Evolutionary conservation across 768 basidiomycete genomes (phyloP).

Genomic region (Panellus pusillus): DNA sequence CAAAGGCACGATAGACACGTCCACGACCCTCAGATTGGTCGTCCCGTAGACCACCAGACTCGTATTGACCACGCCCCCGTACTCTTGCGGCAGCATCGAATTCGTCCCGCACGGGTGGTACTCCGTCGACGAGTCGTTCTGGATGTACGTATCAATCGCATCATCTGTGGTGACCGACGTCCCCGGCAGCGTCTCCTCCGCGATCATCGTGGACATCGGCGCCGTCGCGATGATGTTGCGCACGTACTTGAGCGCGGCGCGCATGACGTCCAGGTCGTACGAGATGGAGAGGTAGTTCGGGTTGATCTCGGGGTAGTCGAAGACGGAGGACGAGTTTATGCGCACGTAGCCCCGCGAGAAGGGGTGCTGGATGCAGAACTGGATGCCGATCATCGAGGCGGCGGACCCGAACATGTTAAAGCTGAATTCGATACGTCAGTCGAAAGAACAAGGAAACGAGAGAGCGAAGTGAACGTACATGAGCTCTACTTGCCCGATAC

Average conservation of each 20-base stretch:
- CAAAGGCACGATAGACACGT: constrained; percentile 23
- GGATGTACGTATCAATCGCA: constrained; percentile 15
- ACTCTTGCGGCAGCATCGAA: constrained; percentile 16
- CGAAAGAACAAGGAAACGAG: background rate
- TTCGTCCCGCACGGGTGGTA: constrained; percentile 15
- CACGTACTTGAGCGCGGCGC: constrained; percentile 19
- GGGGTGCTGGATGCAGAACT: constrained; percentile 22
- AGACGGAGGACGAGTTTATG: constrained; percentile 11
- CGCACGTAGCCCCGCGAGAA: constrained; percentile 19
- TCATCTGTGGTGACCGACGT: background rate
- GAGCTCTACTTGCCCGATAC: constrained; percentile 20
- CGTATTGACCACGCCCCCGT: constrained; percentile 41
- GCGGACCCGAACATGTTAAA: constrained; percentile 19
- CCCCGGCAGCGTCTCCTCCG: constrained; percentile 13
- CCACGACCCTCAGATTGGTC: constrained; percentile 41
- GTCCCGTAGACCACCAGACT: constrained; percentile 44
- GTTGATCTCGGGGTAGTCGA: constrained; percentile 19
- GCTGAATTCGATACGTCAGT: background rate
- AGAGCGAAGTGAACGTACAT: constrained; percentile 1
- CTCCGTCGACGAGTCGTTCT: constrained; percentile 11
- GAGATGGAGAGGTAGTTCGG: constrained; percentile 22
- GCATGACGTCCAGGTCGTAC: constrained; percentile 18
- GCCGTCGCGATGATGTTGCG: constrained; percentile 11
- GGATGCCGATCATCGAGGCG: constrained; percentile 10
- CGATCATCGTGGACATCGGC: constrained; percentile 6